These are phyloP conservation scores for Pecoramyces ruminantium DNA, from an alignment of 192 early-diverging fungal species.

Conservation along the genomic window DNA sequence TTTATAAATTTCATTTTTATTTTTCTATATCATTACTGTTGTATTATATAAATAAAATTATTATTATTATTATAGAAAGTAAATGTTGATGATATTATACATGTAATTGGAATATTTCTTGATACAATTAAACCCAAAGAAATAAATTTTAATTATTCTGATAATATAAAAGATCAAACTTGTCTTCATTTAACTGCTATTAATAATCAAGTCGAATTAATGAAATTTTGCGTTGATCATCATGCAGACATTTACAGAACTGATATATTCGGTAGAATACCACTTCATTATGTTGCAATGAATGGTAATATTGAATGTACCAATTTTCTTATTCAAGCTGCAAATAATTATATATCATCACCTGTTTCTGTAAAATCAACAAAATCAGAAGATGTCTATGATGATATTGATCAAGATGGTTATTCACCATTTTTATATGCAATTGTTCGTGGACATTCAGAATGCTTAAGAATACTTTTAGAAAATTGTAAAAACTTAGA, in stretches of 20 bases:
- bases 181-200: slow-evolving; percentile 81
- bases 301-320: slow-evolving; percentile 51
- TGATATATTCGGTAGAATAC: slow-evolving; percentile 78
- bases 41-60: no score
- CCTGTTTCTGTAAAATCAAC: slow-evolving; percentile 23
- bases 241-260: slow-evolving; percentile 13
- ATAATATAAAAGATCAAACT: slow-evolving; percentile 87
- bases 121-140: slow-evolving; percentile 11
- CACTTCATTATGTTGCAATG: slow-evolving; percentile 90
- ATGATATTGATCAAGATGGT: slow-evolving; percentile 72
- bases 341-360: slow-evolving; percentile 26
- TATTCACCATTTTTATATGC: slow-evolving; percentile 75
- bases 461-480: slow-evolving; percentile 58
- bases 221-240: slow-evolving; percentile 31
- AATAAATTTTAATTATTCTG: slow-evolving; percentile 63
- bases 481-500: slow-evolving; percentile 23
- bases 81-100: not conserved
- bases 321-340: slow-evolving; percentile 9
- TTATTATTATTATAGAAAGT: not conserved
- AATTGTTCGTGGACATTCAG: slow-evolving; percentile 61
- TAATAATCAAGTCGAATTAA: slow-evolving; percentile 47
- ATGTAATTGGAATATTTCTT: not conserved
- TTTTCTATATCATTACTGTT: no score
- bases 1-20: no score
- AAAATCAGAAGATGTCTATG: slow-evolving; percentile 20